Conservation (phyloP, 805 yeast genomes). For the Yamadazyma sp. region DNA sequence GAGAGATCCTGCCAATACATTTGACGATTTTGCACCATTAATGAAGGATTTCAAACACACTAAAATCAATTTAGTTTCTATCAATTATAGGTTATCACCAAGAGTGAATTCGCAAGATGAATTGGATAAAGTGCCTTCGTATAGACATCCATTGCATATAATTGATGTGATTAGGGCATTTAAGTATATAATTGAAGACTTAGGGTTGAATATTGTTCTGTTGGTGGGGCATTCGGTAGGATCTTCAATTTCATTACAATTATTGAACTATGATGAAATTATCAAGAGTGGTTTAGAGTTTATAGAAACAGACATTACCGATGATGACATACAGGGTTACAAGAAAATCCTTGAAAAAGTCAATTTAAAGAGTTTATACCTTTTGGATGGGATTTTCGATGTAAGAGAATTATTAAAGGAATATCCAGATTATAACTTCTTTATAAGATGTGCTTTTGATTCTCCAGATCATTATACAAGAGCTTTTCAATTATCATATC, state of each 20-base stretch:
- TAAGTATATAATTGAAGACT: constrained; percentile 18
- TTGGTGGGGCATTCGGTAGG: constrained; percentile 80
- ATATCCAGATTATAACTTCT: constrained; percentile 55
- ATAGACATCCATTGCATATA: constrained; percentile 60
- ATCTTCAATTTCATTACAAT: constrained; percentile 60
- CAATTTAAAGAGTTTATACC: constrained; percentile 2
- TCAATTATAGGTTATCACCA: constrained; percentile 68
- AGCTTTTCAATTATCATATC: constrained; percentile 21
- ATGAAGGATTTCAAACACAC: constrained; percentile 2
- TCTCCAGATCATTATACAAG: constrained; percentile 15
- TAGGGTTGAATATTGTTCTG: constrained; percentile 15
- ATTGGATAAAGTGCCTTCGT: constrained; percentile 10
- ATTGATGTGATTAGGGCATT: constrained; percentile 53
- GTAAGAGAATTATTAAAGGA: constrained; percentile 49
- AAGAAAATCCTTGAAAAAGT: not conserved
- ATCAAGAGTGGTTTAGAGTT: constrained; percentile 14
- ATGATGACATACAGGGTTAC: not conserved
- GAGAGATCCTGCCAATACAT: constrained; percentile 68
- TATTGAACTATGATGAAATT: constrained; percentile 28
- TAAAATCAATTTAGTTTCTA: constrained; percentile 21
- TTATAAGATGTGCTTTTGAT: constrained; percentile 58
- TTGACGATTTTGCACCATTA: constrained; percentile 44
- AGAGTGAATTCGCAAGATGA: constrained; percentile 19
- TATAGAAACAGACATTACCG: not conserved
- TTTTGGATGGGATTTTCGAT: constrained; percentile 70